Conservation (phyloP, 345 rosid species). For the Salix viminalis region DNA sequence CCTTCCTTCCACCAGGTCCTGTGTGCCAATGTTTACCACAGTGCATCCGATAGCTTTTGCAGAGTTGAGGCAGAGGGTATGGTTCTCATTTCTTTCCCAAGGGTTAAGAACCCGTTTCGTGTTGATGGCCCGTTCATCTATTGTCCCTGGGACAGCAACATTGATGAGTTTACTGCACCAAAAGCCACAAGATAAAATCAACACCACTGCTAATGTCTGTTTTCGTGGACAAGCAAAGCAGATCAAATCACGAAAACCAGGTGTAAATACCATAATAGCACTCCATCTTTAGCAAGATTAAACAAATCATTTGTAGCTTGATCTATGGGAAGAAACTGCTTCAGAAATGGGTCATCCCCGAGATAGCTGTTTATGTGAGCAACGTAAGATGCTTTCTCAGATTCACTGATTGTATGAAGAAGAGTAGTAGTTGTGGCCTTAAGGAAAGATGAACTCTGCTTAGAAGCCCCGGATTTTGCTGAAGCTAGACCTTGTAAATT, state of each 20-base stretch:
- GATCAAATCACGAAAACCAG: conserved; percentile 9
- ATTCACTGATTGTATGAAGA: conserved; percentile 65
- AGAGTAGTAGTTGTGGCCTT: conserved; percentile 64
- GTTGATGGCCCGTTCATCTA: conserved; percentile 90
- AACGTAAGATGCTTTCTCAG: conserved; percentile 78
- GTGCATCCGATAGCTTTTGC: conserved; percentile 92
- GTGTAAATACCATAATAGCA: conserved; percentile 65
- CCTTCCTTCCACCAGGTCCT: conserved; percentile 87
- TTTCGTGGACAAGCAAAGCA: background rate
- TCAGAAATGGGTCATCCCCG: conserved; percentile 74
- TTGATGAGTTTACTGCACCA: conserved; percentile 76
- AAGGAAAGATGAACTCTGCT: conserved; percentile 64
- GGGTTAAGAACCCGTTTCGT: conserved; percentile 73
- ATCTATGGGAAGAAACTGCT: conserved; percentile 87
- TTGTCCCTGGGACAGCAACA: conserved; percentile 86
- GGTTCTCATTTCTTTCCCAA: conserved; percentile 96
- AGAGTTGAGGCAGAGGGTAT: conserved; percentile 88
- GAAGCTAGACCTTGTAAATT: conserved; percentile 59
- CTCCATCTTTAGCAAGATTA: conserved; percentile 83
- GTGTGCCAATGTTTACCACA: conserved; percentile 76
- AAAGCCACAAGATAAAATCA: conserved; percentile 16
- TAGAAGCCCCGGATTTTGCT: conserved; percentile 52
- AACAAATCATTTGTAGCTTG: conserved; percentile 66
- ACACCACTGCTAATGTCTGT: conserved; percentile 8
- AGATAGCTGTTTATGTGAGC: conserved; percentile 88